Percentiles rank a stretch among this genome's conserved stretches.
Conservation (phyloP, 2,329 filamentous ascomycete species). For the Emmonsia crescens region DNA sequence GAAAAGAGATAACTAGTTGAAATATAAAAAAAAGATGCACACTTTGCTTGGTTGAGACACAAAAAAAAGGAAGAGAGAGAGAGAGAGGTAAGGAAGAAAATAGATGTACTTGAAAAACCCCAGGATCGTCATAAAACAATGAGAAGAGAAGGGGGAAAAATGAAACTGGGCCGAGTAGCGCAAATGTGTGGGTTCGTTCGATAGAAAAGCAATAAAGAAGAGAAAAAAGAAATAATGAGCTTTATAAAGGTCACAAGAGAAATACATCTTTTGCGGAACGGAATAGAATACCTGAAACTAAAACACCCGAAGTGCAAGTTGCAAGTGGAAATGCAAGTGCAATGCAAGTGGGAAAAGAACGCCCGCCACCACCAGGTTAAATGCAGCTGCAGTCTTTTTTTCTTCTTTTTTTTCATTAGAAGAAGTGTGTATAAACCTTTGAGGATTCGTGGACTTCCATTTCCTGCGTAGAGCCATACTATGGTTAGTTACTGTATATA, state of each 20-base stretch:
- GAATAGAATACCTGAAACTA: not conserved
- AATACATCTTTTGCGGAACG: not conserved
- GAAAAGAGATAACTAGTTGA: not conserved
- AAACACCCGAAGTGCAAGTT: not conserved
- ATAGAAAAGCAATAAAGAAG: not conserved
- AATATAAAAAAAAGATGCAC: not conserved
- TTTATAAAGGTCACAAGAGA: not conserved
- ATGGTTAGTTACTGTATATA: not conserved
- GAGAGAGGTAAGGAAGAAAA: not conserved
- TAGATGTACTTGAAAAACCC: not conserved
- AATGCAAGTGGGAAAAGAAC: not conserved
- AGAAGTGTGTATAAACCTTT: conserved; percentile 99
- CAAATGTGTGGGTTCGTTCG: not conserved
- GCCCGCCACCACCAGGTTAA: not conserved
- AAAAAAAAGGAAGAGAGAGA: not conserved
- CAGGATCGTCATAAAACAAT: conserved; percentile 4
- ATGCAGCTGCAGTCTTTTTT: conserved; percentile 9
- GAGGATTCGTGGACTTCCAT: conserved; percentile 99
- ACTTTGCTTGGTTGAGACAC: not conserved
- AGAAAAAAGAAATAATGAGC: not conserved
- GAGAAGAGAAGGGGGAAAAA: not conserved
- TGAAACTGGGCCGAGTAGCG: not conserved
- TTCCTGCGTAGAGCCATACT: conserved; percentile 51
- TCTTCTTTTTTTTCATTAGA: conserved; percentile 49
- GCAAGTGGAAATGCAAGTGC: not conserved